Base-by-base conservation (phyloP, 148 eudicot genomes). In the Persicaria maculosa region DNA sequence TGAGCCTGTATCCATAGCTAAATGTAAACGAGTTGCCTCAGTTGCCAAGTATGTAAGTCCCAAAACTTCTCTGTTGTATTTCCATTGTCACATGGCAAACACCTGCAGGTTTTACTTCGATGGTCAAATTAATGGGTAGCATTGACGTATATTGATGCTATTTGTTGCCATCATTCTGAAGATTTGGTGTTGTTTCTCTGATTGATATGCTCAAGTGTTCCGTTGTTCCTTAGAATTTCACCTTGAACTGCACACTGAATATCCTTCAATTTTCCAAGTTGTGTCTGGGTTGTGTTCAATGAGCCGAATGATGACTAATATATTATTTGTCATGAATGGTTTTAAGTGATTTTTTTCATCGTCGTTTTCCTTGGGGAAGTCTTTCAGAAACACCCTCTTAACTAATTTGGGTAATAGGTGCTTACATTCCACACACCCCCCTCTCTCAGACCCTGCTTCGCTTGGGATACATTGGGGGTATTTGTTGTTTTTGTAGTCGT, bases 1-100 rank as follows among this genome's bases (percentile, higher is more conserved):
- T 80, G 99, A 95, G 90, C 99, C 99, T 31, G 99, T 95, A 77
- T 95, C 99, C 73, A 89, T 95, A 47, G 81, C 86, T 55, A 95
- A 95, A 83, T 95, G 97, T 46, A 85, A 47, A 87, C 84, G 97
- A 76, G 83, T 95, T 68, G 90, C 83, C 71, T 85, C 91, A 50
- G 74, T 92, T 80, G 89, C 83, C 67, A 80, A 87, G 71, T 74
- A 86, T 85, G 99, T 95, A 81, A 92, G 97, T 80, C 75, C 72
- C 64, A 20, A 77, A 48, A 8, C 36, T 71, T 76, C 59, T 62
- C 67, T 79, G 6, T 54, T 45, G 7, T 59, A 16, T 47, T 36
- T 65, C 46, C 46, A 12, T 65, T 40, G 14, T 70, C 25, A 47
- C 45, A 70, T 70, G 46, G 40, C 9, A 2, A 25, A 20, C 50